phyloP scores from a whole-genome alignment of 257 asterid species.

The Coffea canephora region DNA sequence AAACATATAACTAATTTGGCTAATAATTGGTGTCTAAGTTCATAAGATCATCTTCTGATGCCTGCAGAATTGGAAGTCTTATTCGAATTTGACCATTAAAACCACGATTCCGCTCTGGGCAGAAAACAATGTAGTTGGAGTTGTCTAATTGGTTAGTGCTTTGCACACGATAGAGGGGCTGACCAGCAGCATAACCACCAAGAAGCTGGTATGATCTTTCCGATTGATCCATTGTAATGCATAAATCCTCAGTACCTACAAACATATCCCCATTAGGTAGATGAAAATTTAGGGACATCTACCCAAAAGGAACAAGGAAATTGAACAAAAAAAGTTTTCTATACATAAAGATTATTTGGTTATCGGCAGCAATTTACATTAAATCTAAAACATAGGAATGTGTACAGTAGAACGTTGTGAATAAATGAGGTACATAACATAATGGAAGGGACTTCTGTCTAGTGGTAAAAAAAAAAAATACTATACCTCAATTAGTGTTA shows the following conservation, averaged over 20 bases:
- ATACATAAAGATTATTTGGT: background rate
- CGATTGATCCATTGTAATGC: constrained; percentile 72
- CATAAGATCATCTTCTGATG: constrained; percentile 51
- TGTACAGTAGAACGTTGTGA: background rate
- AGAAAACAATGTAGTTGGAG: constrained; percentile 44
- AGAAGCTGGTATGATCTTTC: constrained; percentile 88
- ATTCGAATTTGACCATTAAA: constrained; percentile 35
- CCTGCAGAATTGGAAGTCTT: constrained; percentile 60
- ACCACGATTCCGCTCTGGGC: constrained; percentile 37
- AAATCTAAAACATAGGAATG: background rate
- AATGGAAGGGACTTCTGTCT: too few species aligned
- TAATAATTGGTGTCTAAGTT: constrained; percentile 25
- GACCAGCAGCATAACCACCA: constrained; percentile 78
- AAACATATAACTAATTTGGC: background rate
- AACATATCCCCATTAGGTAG: background rate
- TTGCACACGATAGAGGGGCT: constrained; percentile 52
- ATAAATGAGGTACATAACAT: too few species aligned
- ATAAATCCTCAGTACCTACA: constrained; percentile 62
- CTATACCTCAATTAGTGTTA: too few species aligned
- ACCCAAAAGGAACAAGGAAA: background rate
- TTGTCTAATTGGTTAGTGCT: constrained; percentile 31
- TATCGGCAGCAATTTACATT: background rate
- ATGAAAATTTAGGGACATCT: background rate
- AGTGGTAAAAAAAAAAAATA: too few species aligned
- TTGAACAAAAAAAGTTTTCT: too few species aligned